Conservation (phyloP, 75 land plant species). For the Picea glauca region DNA sequence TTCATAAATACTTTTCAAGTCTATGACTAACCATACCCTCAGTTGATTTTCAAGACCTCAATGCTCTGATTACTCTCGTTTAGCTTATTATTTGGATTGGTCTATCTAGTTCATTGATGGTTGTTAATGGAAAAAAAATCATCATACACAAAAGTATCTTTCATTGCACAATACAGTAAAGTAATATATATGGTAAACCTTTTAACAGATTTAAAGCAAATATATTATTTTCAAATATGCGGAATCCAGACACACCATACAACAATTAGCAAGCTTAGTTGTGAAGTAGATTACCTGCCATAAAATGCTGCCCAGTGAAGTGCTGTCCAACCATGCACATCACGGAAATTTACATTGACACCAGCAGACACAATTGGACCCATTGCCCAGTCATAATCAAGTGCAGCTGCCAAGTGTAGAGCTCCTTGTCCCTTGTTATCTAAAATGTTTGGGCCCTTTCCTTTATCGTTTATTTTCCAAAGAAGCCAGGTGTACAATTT, state of each 20-base stretch:
- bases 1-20: not conserved
- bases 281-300: constrained; percentile 53
- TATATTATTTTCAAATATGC: constrained; percentile 3
- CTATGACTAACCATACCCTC: not conserved
- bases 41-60: not conserved
- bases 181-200: not conserved
- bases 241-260: not conserved
- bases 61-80: not conserved
- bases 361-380: constrained; percentile 66
- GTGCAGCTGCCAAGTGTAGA: constrained; percentile 79
- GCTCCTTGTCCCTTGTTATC: constrained; percentile 75
- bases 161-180: not conserved
- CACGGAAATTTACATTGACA: constrained; percentile 69
- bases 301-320: constrained; percentile 91
- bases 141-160: not conserved
- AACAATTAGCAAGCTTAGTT: not conserved
- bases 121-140: not conserved
- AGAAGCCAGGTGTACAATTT: constrained; percentile 64
- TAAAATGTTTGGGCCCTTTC: constrained; percentile 50
- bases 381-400: constrained; percentile 96
- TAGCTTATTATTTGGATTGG: not conserved
- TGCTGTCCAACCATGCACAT: constrained; percentile 74
- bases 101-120: not conserved
- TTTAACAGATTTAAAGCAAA: not conserved
- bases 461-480: constrained; percentile 50